These are phyloP conservation scores for Naganishia sp. DNA, from an alignment of 1,284 basidiomycete genomes.

Conservation along the genomic window DNA sequence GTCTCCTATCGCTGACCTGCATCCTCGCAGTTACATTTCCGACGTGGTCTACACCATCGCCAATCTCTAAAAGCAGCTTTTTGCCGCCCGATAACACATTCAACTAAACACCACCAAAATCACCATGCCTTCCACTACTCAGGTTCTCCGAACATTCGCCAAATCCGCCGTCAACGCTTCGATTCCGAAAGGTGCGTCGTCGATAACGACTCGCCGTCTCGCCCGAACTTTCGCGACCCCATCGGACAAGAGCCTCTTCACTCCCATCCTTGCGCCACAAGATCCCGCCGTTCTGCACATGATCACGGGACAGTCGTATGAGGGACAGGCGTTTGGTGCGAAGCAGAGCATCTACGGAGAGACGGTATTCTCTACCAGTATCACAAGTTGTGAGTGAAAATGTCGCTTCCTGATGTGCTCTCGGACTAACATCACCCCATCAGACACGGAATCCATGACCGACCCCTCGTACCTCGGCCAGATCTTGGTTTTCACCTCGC, in stretches of 20 bases:
- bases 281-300: slow-evolving; percentile 86
- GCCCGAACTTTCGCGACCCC: slow-evolving; percentile 37
- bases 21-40: slow-evolving; percentile 47
- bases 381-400: slow-evolving; percentile 79
- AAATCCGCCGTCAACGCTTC: slow-evolving; percentile 4
- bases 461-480: slow-evolving; percentile 98
- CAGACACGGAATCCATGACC: slow-evolving; percentile 99
- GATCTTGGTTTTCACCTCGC: slow-evolving; percentile 96
- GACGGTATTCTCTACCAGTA: slow-evolving; percentile 98
- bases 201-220: slow-evolving; percentile 1
- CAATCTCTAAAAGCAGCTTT: slow-evolving; percentile 38
- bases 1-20: background rate
- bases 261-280: slow-evolving; percentile 48
- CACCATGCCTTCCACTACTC: slow-evolving; percentile 20
- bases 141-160: slow-evolving; percentile 25
- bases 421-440: background rate
- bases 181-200: slow-evolving; percentile 6
- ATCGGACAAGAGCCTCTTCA: slow-evolving; percentile 36
- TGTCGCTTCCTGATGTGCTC: background rate
- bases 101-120: slow-evolving; percentile 2
- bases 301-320: slow-evolving; percentile 89
- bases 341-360: slow-evolving; percentile 88
- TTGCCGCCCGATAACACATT: background rate
- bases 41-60: slow-evolving; percentile 51
- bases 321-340: slow-evolving; percentile 85